Evolutionary conservation across 495 filamentous ascomycete species (phyloP).

Genomic region (Ramalina intermedia): DNA sequence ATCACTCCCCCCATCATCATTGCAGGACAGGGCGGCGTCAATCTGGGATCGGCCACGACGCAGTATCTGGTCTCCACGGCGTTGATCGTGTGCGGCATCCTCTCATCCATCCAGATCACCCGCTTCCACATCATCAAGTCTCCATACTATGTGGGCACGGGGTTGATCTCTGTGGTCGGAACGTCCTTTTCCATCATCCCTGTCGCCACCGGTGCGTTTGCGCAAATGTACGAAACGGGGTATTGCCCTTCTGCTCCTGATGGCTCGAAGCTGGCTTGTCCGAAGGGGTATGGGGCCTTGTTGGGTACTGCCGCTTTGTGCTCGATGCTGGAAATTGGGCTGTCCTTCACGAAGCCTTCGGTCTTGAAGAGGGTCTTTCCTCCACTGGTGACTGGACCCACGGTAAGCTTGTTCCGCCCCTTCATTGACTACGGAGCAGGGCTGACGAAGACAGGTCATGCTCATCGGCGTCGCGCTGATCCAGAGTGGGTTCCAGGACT

Average conservation of each 20-base stretch:
- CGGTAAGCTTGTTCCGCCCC: constrained; percentile 11
- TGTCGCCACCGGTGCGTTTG: constrained; percentile 60
- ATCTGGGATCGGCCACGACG: constrained; percentile 41
- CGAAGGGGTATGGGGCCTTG: constrained; percentile 72
- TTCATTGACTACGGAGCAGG: too few species aligned
- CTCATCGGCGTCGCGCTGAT: constrained; percentile 67
- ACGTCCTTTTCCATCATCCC: constrained; percentile 81
- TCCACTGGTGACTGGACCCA: constrained; percentile 76
- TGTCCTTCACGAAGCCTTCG: constrained; percentile 58
- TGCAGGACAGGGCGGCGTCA: constrained; percentile 46
- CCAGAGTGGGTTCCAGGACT: constrained; percentile 62
- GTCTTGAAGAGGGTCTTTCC: constrained; percentile 70
- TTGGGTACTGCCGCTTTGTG: constrained; percentile 58
- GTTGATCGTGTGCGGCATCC: constrained; percentile 69
- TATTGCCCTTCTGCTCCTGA: constrained; percentile 49
- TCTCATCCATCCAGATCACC: constrained; percentile 71
- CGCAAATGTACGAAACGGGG: constrained; percentile 77
- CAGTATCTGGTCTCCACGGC: constrained; percentile 86
- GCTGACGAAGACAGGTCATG: too few species aligned
- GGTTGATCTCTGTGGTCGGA: constrained; percentile 80
- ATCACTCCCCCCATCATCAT: constrained; percentile 77
- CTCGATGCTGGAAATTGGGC: constrained; percentile 58
- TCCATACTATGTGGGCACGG: constrained; percentile 77
- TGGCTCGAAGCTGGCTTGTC: constrained; percentile 62
- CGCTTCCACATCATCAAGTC: constrained; percentile 70